These are phyloP conservation scores for Fragaria ananassa DNA, from an alignment of 306 rosid species.

Conservation along the genomic window DNA sequence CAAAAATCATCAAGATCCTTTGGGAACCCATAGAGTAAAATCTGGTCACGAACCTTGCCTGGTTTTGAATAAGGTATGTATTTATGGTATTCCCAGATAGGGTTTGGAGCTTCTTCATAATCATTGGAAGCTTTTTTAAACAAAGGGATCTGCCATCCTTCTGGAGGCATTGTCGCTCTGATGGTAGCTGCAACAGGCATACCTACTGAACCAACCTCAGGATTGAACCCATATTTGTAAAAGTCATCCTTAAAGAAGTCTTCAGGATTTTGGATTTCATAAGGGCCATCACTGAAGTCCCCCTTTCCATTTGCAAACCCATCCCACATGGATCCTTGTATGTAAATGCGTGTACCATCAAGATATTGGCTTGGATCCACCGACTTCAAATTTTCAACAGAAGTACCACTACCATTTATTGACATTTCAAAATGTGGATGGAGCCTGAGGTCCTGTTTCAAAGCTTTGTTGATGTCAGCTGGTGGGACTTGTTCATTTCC, in stretches of 20 bases:
- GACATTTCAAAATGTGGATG: slow-evolving; percentile 56
- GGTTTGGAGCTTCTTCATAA: slow-evolving; percentile 86
- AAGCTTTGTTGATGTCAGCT: slow-evolving; percentile 62
- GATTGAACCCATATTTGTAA: slow-evolving; percentile 80
- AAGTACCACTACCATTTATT: slow-evolving; percentile 28
- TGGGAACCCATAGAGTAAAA: slow-evolving; percentile 70
- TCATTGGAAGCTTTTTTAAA: slow-evolving; percentile 61
- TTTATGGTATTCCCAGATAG: slow-evolving; percentile 91
- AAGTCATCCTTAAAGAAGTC: slow-evolving; percentile 58
- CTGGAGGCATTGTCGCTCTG: slow-evolving; percentile 85
- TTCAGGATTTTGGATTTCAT: slow-evolving; percentile 90
- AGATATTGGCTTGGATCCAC: slow-evolving; percentile 81
- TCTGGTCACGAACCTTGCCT: slow-evolving; percentile 73
- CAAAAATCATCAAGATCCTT: slow-evolving; percentile 92
- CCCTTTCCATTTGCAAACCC: slow-evolving; percentile 94
- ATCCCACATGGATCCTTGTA: slow-evolving; percentile 91
- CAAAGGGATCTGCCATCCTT: slow-evolving; percentile 87
- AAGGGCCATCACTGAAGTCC: slow-evolving; percentile 82
- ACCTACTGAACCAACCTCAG: slow-evolving; percentile 93
- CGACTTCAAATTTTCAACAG: slow-evolving; percentile 25
- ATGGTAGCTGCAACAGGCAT: slow-evolving; percentile 91
- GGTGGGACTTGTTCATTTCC: slow-evolving; percentile 98
- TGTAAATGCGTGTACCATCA: slow-evolving; percentile 83
- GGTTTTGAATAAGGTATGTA: slow-evolving; percentile 93
- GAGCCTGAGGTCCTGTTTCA: slow-evolving; percentile 67